Conservation (phyloP, 257 asterid species). For the Solanum ossicruentum region DNA sequence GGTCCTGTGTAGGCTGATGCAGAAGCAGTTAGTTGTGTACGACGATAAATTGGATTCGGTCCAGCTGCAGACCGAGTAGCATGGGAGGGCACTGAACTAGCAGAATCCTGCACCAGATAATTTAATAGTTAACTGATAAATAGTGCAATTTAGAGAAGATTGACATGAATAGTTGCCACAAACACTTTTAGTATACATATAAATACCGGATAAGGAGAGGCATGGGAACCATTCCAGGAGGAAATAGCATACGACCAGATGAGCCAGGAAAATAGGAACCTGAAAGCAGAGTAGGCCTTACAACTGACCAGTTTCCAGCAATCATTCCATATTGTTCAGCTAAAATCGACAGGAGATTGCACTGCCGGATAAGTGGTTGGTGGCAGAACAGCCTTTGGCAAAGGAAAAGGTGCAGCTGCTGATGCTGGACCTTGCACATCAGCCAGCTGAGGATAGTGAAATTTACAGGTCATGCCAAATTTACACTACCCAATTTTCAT, state of each 20-base stretch:
- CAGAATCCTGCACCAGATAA: no score
- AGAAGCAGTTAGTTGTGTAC: slow-evolving; percentile 51
- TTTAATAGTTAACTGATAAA: no score
- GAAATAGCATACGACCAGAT: slow-evolving; percentile 39
- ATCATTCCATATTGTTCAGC: slow-evolving; percentile 53
- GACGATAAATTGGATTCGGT: slow-evolving; percentile 33
- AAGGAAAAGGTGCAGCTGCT: slow-evolving; percentile 20
- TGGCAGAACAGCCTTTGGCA: slow-evolving; percentile 1
- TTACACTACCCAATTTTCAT: slow-evolving; percentile 63
- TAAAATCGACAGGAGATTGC: slow-evolving; percentile 39
- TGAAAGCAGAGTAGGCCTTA: slow-evolving; percentile 43
- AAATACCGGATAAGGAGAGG: slow-evolving; percentile 31
- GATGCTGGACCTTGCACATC: slow-evolving; percentile 20
- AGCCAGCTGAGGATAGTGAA: slow-evolving; percentile 64
- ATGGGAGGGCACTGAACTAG: no score
- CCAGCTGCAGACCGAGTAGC: no score
- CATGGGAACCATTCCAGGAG: slow-evolving; percentile 24
- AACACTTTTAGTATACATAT: no score
- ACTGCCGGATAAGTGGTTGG: slow-evolving; percentile 2
- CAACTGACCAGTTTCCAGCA: slow-evolving; percentile 51
- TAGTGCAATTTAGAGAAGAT: no score
- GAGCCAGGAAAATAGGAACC: slow-evolving; percentile 50
- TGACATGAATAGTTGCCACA: no score
- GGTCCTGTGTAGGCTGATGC: slow-evolving; percentile 47
- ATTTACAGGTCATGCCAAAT: slow-evolving; percentile 64